Evolutionary conservation across 2,329 filamentous ascomycete genomes (phyloP).

Genomic region (Ascochyta viciae-villosae): DNA sequence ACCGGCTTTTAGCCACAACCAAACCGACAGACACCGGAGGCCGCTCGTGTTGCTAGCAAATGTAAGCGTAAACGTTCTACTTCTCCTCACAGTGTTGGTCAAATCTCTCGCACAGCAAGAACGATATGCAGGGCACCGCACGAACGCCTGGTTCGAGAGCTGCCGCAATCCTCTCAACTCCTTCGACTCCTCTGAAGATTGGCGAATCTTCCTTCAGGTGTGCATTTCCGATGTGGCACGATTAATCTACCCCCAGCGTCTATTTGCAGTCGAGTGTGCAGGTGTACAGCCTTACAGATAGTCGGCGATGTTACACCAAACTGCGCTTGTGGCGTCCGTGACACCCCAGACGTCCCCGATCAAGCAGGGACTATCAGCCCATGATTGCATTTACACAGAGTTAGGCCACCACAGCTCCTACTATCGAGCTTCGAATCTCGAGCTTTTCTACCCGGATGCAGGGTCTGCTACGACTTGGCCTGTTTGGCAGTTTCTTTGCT

Average conservation of each 20-base stretch:
- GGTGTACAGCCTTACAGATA: slow-evolving; percentile 1
- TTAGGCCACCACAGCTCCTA: not conserved
- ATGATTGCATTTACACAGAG: not conserved
- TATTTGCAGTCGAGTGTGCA: not conserved
- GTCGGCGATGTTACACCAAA: slow-evolving; percentile 16
- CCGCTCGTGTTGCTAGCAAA: too few species aligned
- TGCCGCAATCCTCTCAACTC: not conserved
- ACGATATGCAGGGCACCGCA: not conserved
- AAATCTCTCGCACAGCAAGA: too few species aligned
- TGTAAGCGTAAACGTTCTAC: too few species aligned
- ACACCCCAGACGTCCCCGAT: slow-evolving; percentile 11
- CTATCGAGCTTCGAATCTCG: not conserved
- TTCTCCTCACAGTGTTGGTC: too few species aligned
- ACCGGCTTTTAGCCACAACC: too few species aligned
- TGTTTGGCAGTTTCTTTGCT: not conserved
- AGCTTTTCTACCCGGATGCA: not conserved
- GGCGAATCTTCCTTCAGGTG: not conserved
- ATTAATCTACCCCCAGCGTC: not conserved
- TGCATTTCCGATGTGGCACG: not conserved
- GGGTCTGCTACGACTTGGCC: not conserved
- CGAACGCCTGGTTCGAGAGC: not conserved
- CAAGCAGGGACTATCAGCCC: slow-evolving; percentile 1
- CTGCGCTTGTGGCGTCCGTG: not conserved
- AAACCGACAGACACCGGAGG: too few species aligned
- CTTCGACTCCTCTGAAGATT: not conserved